These are phyloP conservation scores for Eremothecium coryli DNA, from an alignment of 1,139 yeast genomes.

Conservation along the genomic window DNA sequence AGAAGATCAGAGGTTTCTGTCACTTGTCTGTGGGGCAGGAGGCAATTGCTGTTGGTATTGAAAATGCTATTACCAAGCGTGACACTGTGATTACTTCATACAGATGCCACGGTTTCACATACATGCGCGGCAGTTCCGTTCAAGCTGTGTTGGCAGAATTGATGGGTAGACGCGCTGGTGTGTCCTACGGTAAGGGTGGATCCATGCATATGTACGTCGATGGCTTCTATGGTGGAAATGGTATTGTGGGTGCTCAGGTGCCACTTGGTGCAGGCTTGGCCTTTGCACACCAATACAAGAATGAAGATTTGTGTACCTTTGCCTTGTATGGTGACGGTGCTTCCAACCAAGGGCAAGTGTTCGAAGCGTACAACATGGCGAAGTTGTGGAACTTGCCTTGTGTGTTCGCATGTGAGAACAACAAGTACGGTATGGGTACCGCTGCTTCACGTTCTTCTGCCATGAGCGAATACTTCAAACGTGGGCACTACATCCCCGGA, in stretches of 20 bases:
- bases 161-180: conserved; percentile 95
- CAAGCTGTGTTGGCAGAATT: conserved; percentile 87
- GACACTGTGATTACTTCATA: conserved; percentile 93
- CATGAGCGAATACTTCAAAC: conserved; percentile 90
- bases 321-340: conserved; percentile 98
- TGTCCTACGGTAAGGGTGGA: conserved; percentile 96
- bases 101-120: conserved; percentile 98
- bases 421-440: conserved; percentile 99
- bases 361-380: conserved; percentile 97
- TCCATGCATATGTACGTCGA: conserved; percentile 98
- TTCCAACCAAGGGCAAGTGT: conserved; percentile 97
- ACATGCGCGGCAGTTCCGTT: conserved; percentile 90
- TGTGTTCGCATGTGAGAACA: conserved; percentile 93
- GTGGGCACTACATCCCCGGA: conserved; percentile 99
- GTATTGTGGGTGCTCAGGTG: conserved; percentile 99
- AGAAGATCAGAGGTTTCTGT: conserved; percentile 97
- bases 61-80: conserved; percentile 74
- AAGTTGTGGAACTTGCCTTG: conserved; percentile 96
- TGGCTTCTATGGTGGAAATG: conserved; percentile 97
- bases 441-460: conserved; percentile 96
- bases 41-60: conserved; percentile 97
- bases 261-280: conserved; percentile 97
- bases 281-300: conserved; percentile 90
- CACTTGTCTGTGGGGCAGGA: conserved; percentile 99
- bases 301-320: conserved; percentile 74